Evolutionary conservation across 2,329 filamentous ascomycete genomes (phyloP), one percentile per base, ranked within the genome.

Genomic region (Sordariomycetes sp.): DNA sequence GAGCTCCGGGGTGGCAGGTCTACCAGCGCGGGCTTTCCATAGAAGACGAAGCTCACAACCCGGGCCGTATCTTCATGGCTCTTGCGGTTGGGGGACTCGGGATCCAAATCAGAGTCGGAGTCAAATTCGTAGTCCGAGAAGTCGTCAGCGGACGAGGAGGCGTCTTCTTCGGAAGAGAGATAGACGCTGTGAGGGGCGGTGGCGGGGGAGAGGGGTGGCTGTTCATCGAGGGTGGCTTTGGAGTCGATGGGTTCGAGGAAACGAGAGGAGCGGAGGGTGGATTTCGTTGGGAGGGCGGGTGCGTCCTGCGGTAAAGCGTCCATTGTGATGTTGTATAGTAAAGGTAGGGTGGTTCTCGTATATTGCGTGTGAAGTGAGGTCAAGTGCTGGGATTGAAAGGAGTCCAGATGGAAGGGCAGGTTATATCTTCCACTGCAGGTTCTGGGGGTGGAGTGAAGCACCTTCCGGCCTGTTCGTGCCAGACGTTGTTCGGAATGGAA

Each of bases 91-190:
- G 34, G 28, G 10, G 34, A 31, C 8, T 20, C 21, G 14, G 20
- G 16, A 11, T 21, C n/a, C 17, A 21, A 45, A 33, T 61, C 62
- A 39, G 52, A 62, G 15, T 57, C 58, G 32, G 63, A 68, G 42
- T 72, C 66, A 42, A 58, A 55, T 30, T 69, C 67, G 46, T 66
- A 66, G 46, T 75, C 70, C 36, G 72, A 77, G 41, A 70, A 70
- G 52, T 75, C 68, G 51, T 75, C 75, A 30, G 71, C 69, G 14
- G 70, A 73, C 2, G 75, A 75, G 2, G 75, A 79, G 20, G 67
- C 73, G 42, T 79, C 76, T 49, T 81, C 76, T 43, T 81, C 76
- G 0, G 74, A 79, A 3, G 75, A 79, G 18, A 81, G 67, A 51
- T 81, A 81, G 38, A 73, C 47, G 37, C 76, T 70, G 49, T 78